Percentiles rank a stretch among this genome's conserved stretches.
phyloP scores from a whole-genome alignment of 495 filamentous ascomycete genomes.

The Hypoxylon fragiforme region DNA sequence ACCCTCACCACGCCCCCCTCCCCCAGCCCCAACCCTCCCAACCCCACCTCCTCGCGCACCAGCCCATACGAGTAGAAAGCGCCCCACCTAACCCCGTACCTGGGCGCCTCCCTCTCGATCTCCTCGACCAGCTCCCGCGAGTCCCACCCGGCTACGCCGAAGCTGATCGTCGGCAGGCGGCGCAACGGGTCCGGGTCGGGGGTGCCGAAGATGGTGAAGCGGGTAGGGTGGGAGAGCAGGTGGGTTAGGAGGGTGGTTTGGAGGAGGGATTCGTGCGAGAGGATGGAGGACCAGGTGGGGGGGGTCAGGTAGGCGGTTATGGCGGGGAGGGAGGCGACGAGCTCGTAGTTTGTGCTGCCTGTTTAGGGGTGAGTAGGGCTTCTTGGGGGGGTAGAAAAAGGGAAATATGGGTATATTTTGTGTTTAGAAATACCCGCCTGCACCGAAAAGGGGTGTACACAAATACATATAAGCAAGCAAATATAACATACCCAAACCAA shows the following conservation, averaged over 20 bases:
- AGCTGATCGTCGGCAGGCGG: slow-evolving; percentile 69
- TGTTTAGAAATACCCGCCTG: background rate
- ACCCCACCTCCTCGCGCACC: slow-evolving; percentile 59
- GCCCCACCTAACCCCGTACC: slow-evolving; percentile 68
- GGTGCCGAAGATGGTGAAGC: slow-evolving; percentile 61
- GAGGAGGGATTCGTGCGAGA: slow-evolving; percentile 61
- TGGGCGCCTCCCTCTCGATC: slow-evolving; percentile 58
- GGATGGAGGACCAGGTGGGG: slow-evolving; percentile 53
- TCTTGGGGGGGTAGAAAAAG: background rate
- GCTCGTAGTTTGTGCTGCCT: slow-evolving; percentile 63
- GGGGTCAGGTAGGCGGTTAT: slow-evolving; percentile 60
- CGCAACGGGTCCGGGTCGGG: slow-evolving; percentile 42
- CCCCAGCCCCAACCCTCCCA: slow-evolving; percentile 56
- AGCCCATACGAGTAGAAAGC: slow-evolving; percentile 68
- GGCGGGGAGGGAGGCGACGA: slow-evolving; percentile 59
- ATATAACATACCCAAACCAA: slow-evolving; percentile 37
- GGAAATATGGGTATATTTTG: background rate
- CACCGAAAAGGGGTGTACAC: background rate
- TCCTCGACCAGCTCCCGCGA: slow-evolving; percentile 62
- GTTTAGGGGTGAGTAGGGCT: background rate
- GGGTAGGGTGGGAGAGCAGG: slow-evolving; percentile 47
- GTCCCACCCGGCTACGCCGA: slow-evolving; percentile 59
- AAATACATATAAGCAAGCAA: background rate
- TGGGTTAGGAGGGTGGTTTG: slow-evolving; percentile 61
- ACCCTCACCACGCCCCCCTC: slow-evolving; percentile 68